Percentiles rank a stretch among this genome's conserved stretches.
Conservation (phyloP, 1,284 basidiomycete species). For the Blastosporella zonata region DNA sequence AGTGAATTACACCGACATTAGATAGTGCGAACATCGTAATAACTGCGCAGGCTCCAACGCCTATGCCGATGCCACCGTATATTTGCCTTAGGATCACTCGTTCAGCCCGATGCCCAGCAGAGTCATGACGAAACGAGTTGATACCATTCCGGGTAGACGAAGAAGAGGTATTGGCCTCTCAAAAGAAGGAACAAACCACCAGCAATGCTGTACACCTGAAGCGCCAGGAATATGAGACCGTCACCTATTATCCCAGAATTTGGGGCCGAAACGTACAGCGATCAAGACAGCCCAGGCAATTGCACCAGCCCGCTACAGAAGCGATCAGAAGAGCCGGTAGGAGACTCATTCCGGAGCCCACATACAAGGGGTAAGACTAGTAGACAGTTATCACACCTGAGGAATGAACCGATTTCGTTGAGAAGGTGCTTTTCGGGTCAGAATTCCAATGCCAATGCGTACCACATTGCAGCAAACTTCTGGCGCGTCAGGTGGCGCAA, state of each 20-base stretch:
- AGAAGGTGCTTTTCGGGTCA: slow-evolving; percentile 12
- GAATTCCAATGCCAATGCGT: slow-evolving; percentile 18
- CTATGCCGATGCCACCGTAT: slow-evolving; percentile 70
- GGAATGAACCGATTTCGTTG: slow-evolving; percentile 9
- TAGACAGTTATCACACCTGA: slow-evolving; percentile 72
- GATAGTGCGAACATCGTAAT: slow-evolving; percentile 64
- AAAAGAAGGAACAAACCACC: slow-evolving; percentile 68
- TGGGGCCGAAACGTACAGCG: slow-evolving; percentile 41
- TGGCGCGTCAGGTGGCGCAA: slow-evolving; percentile 16
- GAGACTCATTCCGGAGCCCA: slow-evolving; percentile 18
- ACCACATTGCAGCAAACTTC: slow-evolving; percentile 30
- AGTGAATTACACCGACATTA: slow-evolving; percentile 47
- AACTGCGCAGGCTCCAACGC: slow-evolving; percentile 51
- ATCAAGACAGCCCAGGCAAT: slow-evolving; percentile 73
- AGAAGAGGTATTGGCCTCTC: slow-evolving; percentile 67
- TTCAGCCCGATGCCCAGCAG: background rate
- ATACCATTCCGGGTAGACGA: slow-evolving; percentile 69
- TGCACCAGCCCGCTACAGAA: slow-evolving; percentile 59
- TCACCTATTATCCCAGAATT: background rate
- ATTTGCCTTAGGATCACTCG: slow-evolving; percentile 49
- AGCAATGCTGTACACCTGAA: slow-evolving; percentile 63
- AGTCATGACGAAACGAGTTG: slow-evolving; percentile 6
- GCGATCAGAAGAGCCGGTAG: slow-evolving; percentile 27
- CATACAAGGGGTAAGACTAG: slow-evolving; percentile 65
- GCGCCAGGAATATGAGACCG: background rate